phyloP scores from a whole-genome alignment of 257 asterid species.

The Thymus mandschuricus region DNA sequence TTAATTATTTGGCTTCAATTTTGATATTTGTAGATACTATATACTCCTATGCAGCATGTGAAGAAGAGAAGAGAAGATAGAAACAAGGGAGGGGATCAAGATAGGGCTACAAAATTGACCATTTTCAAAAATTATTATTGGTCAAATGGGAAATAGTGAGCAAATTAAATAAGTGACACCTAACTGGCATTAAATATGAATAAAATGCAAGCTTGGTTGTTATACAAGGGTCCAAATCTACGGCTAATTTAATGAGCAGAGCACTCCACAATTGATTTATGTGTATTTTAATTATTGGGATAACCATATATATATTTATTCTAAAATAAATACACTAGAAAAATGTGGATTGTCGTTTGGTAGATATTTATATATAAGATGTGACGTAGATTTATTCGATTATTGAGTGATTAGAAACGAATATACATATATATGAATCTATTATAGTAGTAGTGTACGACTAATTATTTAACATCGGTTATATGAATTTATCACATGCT shows the following conservation, averaged over 20 bases:
- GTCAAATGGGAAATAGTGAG: slow-evolving; percentile 35
- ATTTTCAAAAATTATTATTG: slow-evolving; percentile 27
- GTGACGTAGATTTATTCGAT: neutral
- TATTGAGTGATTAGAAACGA: neutral
- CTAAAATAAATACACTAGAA: neutral
- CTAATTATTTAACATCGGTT: neutral
- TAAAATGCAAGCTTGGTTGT: neutral
- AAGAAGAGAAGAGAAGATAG: neutral
- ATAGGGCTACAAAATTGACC: slow-evolving; percentile 38
- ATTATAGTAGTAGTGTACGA: neutral
- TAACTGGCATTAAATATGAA: slow-evolving; percentile 24
- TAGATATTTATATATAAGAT: neutral
- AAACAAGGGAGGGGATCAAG: slow-evolving; percentile 34
- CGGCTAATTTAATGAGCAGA: neutral
- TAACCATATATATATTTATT: too few species aligned
- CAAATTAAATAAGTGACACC: slow-evolving; percentile 17
- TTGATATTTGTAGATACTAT: too few species aligned
- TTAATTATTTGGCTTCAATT: neutral
- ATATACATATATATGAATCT: too few species aligned
- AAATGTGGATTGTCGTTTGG: neutral
- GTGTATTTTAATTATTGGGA: neutral
- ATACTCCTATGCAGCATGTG: too few species aligned
- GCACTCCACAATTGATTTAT: slow-evolving; percentile 26
- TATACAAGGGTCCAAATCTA: slow-evolving; percentile 40
- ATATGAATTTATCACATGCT: neutral